These are phyloP conservation scores for Leishmania turanica DNA, from an alignment of 208 protist species.

Conservation along the genomic window DNA sequence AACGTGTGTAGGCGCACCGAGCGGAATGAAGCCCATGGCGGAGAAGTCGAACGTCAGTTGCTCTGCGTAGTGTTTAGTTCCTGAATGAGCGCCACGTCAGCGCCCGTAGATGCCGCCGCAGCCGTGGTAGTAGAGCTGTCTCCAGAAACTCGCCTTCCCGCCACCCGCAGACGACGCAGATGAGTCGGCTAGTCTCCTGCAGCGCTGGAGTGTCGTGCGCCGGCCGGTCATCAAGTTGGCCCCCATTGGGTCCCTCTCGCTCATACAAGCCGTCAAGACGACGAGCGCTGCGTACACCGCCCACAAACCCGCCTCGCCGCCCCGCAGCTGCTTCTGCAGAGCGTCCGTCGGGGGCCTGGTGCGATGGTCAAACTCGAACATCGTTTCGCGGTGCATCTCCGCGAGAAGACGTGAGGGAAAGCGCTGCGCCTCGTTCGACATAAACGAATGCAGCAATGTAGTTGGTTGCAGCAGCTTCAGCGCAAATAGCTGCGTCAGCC, in stretches of 20 bases:
- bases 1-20: background rate
- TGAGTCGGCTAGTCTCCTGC: conserved; percentile 19
- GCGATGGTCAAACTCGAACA: conserved; percentile 1
- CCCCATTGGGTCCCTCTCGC: background rate
- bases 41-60: conserved; percentile 14
- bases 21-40: conserved; percentile 2
- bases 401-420: background rate
- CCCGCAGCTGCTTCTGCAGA: background rate
- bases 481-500: background rate
- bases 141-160: conserved; percentile 39
- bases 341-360: background rate
- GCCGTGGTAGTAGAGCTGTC: conserved; percentile 12
- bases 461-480: background rate
- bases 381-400: background rate
- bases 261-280: background rate
- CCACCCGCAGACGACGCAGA: conserved; percentile 33
- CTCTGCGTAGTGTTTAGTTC: background rate
- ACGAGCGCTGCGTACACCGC: conserved; percentile 21
- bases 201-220: conserved; percentile 15
- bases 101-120: conserved; percentile 5
- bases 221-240: background rate
- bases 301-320: background rate
- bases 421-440: background rate
- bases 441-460: background rate
- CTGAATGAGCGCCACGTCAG: conserved; percentile 31